Evolutionary conservation across 2,329 filamentous ascomycete genomes (phyloP).

Genomic region (Fusarium sp.): DNA sequence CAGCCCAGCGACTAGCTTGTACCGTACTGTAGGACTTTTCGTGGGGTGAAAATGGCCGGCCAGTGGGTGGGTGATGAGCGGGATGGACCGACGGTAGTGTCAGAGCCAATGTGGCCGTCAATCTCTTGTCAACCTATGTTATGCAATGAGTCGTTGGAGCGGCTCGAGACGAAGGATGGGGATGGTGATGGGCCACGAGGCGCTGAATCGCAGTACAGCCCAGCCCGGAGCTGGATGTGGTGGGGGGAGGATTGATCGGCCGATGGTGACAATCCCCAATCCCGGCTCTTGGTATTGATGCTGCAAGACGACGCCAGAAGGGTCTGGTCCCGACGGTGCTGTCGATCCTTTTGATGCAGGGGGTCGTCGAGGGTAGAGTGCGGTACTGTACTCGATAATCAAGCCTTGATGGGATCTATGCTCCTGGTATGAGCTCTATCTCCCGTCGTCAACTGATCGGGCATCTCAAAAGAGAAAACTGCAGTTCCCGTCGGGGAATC

Average conservation of each 20-base stretch:
- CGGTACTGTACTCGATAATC: neutral
- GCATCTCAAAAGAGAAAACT: neutral
- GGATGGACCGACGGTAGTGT: neutral
- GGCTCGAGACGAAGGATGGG: neutral
- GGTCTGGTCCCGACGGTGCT: constrained; percentile 16
- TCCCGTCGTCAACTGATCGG: neutral
- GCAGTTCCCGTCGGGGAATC: neutral
- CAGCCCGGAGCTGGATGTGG: constrained; percentile 17
- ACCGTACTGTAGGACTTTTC: neutral
- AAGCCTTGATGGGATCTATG: neutral
- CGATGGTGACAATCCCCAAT: constrained; percentile 29
- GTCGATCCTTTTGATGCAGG: constrained; percentile 24
- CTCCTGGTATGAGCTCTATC: neutral
- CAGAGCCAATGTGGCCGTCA: neutral
- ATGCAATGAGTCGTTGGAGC: constrained; percentile 22
- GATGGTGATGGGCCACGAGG: constrained; percentile 10
- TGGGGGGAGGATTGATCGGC: constrained; percentile 42
- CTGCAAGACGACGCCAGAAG: constrained; percentile 8
- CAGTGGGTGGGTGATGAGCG: constrained; percentile 1
- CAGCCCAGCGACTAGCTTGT: neutral
- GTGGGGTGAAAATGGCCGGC: constrained; percentile 3
- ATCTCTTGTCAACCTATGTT: constrained; percentile 2
- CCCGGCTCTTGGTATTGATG: constrained; percentile 11
- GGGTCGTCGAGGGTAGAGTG: neutral
- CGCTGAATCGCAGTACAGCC: constrained; percentile 25